Evolutionary conservation across 495 filamentous ascomycete genomes (phyloP).

Genomic region (Penicillium cinerascens): DNA sequence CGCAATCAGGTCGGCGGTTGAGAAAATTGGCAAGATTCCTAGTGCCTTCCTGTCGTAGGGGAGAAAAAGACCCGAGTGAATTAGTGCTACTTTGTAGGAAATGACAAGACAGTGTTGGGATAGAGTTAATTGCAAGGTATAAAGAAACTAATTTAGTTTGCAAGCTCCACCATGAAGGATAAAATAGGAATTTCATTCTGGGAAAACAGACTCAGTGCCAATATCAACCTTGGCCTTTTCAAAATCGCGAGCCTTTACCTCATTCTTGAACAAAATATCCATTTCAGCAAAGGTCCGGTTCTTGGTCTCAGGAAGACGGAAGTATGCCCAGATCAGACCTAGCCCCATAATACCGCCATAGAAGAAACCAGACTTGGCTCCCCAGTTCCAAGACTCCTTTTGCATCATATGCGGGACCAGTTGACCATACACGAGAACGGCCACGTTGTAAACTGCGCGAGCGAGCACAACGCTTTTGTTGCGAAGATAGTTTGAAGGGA

Average conservation of each 20-base stretch:
- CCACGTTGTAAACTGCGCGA: constrained; percentile 63
- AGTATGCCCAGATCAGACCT: constrained; percentile 62
- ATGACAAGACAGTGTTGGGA: no score
- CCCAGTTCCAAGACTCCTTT: constrained; percentile 61
- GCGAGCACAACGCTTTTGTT: constrained; percentile 63
- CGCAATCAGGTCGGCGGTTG: constrained; percentile 2
- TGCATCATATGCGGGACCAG: constrained; percentile 65
- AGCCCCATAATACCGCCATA: constrained; percentile 61
- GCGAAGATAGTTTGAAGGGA: constrained; percentile 61
- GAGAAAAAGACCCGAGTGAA: no score
- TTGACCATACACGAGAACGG: constrained; percentile 56
- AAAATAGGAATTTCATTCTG: background rate
- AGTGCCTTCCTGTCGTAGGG: no score
- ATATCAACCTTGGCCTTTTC: constrained; percentile 7
- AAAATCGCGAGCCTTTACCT: constrained; percentile 9
- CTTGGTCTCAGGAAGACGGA: constrained; percentile 62
- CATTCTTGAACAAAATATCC: constrained; percentile 33
- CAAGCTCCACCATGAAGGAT: background rate
- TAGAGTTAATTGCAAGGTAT: no score
- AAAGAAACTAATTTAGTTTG: no score
- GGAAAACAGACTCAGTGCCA: constrained; percentile 6
- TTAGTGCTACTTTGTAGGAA: no score
- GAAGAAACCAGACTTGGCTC: constrained; percentile 65
- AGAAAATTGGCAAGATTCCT: no score
- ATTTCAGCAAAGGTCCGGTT: constrained; percentile 61